Evolutionary conservation across 2,329 filamentous ascomycete genomes (phyloP), one percentile per base, ranked within the genome.

Genomic region (Cercospora canescens): DNA sequence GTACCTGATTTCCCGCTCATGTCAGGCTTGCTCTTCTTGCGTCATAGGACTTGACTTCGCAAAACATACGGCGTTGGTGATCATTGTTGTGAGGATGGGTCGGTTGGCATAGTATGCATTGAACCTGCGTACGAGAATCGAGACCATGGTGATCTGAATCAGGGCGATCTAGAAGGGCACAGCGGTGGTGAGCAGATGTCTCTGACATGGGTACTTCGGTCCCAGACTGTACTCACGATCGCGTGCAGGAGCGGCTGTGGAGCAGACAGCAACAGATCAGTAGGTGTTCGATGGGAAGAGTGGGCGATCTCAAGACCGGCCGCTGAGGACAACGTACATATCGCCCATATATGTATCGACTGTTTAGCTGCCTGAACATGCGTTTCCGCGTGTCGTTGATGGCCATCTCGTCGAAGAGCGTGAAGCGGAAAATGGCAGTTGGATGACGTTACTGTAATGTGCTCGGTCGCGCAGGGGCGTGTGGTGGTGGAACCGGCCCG

Each of bases 31-130:
- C 61, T 16, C 32, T 32, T 12, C 11, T n/a, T 45, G 56, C 21
- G n/a, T 16, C 54, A 41, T 24, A 52, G 39, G 62, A 28, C 54
- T 63, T 69, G 61, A 66, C 57, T 50, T 71, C 48, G 60, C 26
- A 21, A n/a, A 62, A 78, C 86, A 76, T 87, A 91, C 90, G 72
- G 95, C 92, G 82, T 99, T 99, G 78, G 94, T 97, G 77, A 97
- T 92, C 94, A 99, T 99, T 81, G 96, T 99, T 69, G 95, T 99
- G 75, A 99, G 87, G 48, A 99, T 92, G 91, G 94, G 95, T 76
- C 92, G 91, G 76, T 93, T 89, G 72, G 92, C 90, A 86, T 98
- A 99, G 83, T 96, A 97, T 72, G 88, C 86, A 81, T 97, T 97
- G 85, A 96, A 99, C 77, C 93, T 92, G 74, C 92, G 87, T 54